These are phyloP conservation scores for Peronospora belbahrii DNA, from an alignment of 352 stramenopile genomes.

Conservation along the genomic window DNA sequence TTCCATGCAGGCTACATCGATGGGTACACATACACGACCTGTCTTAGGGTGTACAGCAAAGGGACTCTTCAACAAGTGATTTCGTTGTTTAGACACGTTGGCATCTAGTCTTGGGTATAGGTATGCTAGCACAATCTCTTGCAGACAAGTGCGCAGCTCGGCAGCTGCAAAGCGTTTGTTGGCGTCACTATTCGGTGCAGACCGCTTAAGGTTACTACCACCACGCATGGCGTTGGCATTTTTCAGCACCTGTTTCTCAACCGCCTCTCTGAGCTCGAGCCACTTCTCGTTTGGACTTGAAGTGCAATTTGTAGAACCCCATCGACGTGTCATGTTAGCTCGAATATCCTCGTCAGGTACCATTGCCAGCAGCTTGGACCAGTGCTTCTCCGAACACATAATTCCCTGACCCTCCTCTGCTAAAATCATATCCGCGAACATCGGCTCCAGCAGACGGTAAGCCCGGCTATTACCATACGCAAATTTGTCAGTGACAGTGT, in stretches of 20 bases:
- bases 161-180: constrained; percentile 54
- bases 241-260: constrained; percentile 62
- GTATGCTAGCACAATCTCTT: constrained; percentile 94
- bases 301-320: constrained; percentile 37
- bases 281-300: constrained; percentile 85
- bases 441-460: constrained; percentile 90
- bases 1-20: constrained; percentile 79
- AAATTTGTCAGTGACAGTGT: constrained; percentile 1
- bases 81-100: constrained; percentile 99
- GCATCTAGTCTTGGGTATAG: constrained; percentile 98
- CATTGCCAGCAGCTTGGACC: constrained; percentile 88
- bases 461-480: constrained; percentile 55
- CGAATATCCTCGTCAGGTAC: constrained; percentile 88
- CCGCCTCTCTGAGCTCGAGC: constrained; percentile 63
- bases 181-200: constrained; percentile 24
- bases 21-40: constrained; percentile 96
- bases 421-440: constrained; percentile 91
- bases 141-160: constrained; percentile 85
- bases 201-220: constrained; percentile 36
- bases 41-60: constrained; percentile 98
- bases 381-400: constrained; percentile 83
- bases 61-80: constrained; percentile 99
- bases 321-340: constrained; percentile 49
- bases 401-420: constrained; percentile 88
- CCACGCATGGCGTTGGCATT: constrained; percentile 41